phyloP scores from a whole-genome alignment of 805 yeast genomes.

The Suhomyces vadensis region DNA sequence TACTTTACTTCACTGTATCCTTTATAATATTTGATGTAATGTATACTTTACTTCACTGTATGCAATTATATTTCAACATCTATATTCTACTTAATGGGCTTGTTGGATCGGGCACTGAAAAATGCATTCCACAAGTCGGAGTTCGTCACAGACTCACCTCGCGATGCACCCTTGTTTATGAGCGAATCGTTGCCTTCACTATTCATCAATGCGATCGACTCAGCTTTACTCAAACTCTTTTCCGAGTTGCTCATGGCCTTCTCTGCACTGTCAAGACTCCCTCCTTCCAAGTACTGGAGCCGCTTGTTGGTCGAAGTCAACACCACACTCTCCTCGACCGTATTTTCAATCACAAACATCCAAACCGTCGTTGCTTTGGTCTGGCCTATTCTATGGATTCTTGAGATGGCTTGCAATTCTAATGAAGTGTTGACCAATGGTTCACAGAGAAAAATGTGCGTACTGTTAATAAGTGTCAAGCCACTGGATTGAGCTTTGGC shows the following conservation, averaged over 20 bases:
- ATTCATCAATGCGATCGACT: slow-evolving; percentile 53
- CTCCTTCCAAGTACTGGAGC: slow-evolving; percentile 39
- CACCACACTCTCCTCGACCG: slow-evolving; percentile 88
- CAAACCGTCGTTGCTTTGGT: slow-evolving; percentile 78
- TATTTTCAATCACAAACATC: slow-evolving; percentile 81
- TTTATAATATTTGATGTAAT: too few species aligned
- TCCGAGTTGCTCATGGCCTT: slow-evolving; percentile 28
- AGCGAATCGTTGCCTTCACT: slow-evolving; percentile 52
- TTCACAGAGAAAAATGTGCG: slow-evolving; percentile 88
- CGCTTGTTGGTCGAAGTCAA: slow-evolving; percentile 65
- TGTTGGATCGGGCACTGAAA: slow-evolving; percentile 35
- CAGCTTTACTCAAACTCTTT: slow-evolving; percentile 42
- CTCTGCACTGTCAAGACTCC: slow-evolving; percentile 11
- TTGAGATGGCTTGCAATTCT: slow-evolving; percentile 87
- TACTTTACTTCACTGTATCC: too few species aligned
- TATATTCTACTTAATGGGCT: too few species aligned
- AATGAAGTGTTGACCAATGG: slow-evolving; percentile 86
- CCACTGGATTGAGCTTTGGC: slow-evolving; percentile 91
- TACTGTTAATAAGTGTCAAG: slow-evolving; percentile 85
- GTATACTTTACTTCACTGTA: too few species aligned
- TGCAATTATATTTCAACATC: neutral
- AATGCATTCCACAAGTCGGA: slow-evolving; percentile 66
- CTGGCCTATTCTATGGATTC: slow-evolving; percentile 94
- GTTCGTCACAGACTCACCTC: slow-evolving; percentile 60
- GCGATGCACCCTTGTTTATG: slow-evolving; percentile 41